Conservation (phyloP, 1,284 basidiomycete species). For the Apiotrichum domesticum region DNA sequence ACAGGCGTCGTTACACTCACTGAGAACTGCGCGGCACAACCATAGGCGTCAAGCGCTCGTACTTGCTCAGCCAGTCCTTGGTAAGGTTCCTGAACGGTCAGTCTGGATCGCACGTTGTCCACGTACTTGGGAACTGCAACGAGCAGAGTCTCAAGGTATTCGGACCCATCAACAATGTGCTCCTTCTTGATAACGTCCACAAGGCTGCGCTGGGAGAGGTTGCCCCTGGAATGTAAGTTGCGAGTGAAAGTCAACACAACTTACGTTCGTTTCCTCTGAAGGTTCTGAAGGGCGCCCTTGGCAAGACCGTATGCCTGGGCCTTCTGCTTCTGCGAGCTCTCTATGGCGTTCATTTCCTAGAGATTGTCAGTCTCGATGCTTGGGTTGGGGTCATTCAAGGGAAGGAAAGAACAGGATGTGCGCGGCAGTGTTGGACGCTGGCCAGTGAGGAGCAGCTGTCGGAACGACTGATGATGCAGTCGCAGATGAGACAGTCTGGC, state of each 20-base stretch:
- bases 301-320: conserved; percentile 87
- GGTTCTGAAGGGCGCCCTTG: conserved; percentile 85
- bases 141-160: conserved; percentile 87
- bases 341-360: conserved; percentile 83
- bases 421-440: neutral
- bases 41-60: conserved; percentile 83
- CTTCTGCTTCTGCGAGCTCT: conserved; percentile 83
- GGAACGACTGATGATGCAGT: no score
- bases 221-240: conserved; percentile 59
- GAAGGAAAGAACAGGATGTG: no score
- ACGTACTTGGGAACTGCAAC: conserved; percentile 88
- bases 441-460: no score
- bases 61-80: conserved; percentile 84
- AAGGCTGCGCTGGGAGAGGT: conserved; percentile 81
- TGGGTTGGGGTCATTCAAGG: no score
- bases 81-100: conserved; percentile 58
- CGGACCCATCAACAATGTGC: conserved; percentile 70
- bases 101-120: neutral
- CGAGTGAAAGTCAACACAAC: conserved; percentile 29
- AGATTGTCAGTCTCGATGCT: neutral
- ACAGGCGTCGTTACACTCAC: conserved; percentile 50
- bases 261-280: conserved; percentile 90
- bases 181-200: conserved; percentile 78
- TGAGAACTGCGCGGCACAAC: conserved; percentile 91
- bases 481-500: no score